phyloP scores from a whole-genome alignment of 2,329 filamentous ascomycete species.

The Septoria petroselini region DNA sequence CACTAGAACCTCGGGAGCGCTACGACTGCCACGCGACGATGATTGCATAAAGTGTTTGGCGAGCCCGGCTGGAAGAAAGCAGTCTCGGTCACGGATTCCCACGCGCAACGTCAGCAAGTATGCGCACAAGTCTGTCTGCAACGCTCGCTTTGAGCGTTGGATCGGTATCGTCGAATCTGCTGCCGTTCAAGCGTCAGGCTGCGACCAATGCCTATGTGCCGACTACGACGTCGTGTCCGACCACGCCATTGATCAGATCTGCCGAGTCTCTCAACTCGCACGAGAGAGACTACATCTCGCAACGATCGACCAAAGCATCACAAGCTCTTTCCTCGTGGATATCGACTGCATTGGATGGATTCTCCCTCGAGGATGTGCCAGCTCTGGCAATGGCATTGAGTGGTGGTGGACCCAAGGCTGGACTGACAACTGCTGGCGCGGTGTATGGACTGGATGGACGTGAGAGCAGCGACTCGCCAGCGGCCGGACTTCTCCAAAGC shows the following conservation, averaged over 20 bases:
- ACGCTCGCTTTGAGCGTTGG: no score
- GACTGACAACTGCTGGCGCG: conserved; percentile 19
- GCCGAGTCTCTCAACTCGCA: conserved; percentile 13
- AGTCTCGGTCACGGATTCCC: no score
- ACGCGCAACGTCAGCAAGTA: no score
- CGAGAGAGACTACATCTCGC: conserved; percentile 10
- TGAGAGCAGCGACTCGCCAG: conserved; percentile 10
- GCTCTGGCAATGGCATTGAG: conserved; percentile 16
- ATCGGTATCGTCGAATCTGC: not conserved
- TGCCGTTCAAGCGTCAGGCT: conserved; percentile 11
- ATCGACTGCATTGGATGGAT: conserved; percentile 3
- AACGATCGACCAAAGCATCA: conserved; percentile 4
- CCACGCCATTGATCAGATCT: conserved; percentile 4
- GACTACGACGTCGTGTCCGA: conserved; percentile 9
- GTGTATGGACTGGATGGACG: conserved; percentile 18
- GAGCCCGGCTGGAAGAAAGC: no score
- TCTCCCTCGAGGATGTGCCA: conserved; percentile 10
- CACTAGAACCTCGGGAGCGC: no score
- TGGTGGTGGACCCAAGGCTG: conserved; percentile 21
- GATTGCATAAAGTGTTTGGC: no score
- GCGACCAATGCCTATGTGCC: conserved; percentile 10
- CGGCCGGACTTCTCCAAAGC: conserved; percentile 17
- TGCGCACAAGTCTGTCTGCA: no score
- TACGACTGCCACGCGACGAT: no score
- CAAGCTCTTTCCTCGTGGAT: conserved; percentile 15